Percentiles rank a stretch among this genome's conserved stretches.
phyloP scores from a whole-genome alignment of 768 basidiomycete species.

The Lentinula boryana region DNA sequence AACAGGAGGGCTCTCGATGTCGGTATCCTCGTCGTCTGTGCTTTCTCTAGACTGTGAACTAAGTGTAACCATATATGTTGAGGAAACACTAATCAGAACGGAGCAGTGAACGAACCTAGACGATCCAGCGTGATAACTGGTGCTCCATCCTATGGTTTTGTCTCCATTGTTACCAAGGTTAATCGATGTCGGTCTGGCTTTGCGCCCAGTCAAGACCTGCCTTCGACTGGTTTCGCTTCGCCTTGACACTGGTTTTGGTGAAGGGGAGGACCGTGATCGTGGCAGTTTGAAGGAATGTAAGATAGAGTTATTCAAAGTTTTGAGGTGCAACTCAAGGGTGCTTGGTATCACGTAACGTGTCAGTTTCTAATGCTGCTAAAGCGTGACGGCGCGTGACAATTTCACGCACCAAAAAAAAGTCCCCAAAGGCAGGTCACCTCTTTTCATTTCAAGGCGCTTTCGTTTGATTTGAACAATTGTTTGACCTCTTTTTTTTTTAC shows the following conservation, averaged over 20 bases:
- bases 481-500: not conserved
- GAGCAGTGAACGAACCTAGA: slow-evolving; percentile 51
- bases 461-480: not conserved
- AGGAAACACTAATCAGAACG: not conserved
- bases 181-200: slow-evolving; percentile 22
- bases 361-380: not conserved
- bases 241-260: slow-evolving; percentile 48
- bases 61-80: slow-evolving; percentile 4
- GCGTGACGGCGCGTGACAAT: not conserved
- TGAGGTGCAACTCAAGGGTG: too few relatives aligned
- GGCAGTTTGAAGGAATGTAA: slow-evolving; percentile 52
- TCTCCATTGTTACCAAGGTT: slow-evolving; percentile 13
- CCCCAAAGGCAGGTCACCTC: too few relatives aligned
- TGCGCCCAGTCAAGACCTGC: slow-evolving; percentile 25
- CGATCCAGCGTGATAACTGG: slow-evolving; percentile 83
- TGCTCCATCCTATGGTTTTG: slow-evolving; percentile 63
- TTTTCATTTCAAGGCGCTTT: not conserved
- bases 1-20: slow-evolving; percentile 34
- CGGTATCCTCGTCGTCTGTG: slow-evolving; percentile 55
- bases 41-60: slow-evolving; percentile 48
- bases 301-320: not conserved
- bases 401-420: not conserved
- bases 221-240: slow-evolving; percentile 43
- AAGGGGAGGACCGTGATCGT: slow-evolving; percentile 74
- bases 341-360: not conserved